A percentile compares a stretch with the other conserved stretches of the same genome.
Conservation (phyloP, 2,329 filamentous ascomycete species). For the Penicillium sp. region DNA sequence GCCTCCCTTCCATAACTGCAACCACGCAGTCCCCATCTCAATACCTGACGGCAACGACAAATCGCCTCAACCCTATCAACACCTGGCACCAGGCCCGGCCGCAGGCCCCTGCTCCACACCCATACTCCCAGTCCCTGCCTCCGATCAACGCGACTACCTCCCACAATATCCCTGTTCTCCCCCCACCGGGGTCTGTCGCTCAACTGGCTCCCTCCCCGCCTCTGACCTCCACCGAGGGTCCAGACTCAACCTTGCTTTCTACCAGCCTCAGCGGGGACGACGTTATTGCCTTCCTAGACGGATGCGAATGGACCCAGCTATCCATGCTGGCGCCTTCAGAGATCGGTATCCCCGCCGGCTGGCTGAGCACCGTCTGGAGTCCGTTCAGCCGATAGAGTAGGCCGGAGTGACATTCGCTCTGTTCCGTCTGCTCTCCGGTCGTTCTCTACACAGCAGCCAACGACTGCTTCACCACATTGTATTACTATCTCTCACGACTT, state of each 20-base stretch:
- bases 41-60: slow-evolving; percentile 27
- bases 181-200: slow-evolving; percentile 34
- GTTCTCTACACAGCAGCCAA: background rate
- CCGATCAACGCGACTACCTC: slow-evolving; percentile 35
- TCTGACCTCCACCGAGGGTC: slow-evolving; percentile 28
- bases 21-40: slow-evolving; percentile 30
- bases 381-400: slow-evolving; percentile 28
- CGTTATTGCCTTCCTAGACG: slow-evolving; percentile 38
- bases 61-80: slow-evolving; percentile 41
- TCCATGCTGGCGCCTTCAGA: slow-evolving; percentile 29
- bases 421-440: background rate
- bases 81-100: slow-evolving; percentile 36
- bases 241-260: slow-evolving; percentile 27
- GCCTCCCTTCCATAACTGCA: slow-evolving; percentile 30
- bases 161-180: slow-evolving; percentile 35
- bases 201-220: slow-evolving; percentile 32
- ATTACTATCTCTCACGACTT: slow-evolving; percentile 27
- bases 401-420: background rate
- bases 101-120: slow-evolving; percentile 31
- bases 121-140: slow-evolving; percentile 40
- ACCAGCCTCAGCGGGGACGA: slow-evolving; percentile 40
- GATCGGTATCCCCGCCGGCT: slow-evolving; percentile 33
- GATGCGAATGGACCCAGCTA: slow-evolving; percentile 32
- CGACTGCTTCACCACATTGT: slow-evolving; percentile 20
- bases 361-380: slow-evolving; percentile 38